Percentiles rank a stretch among this genome's conserved stretches.
Evolutionary conservation across 305 asterid genomes (phyloP).

Genomic region (Coffea humblotiana): DNA sequence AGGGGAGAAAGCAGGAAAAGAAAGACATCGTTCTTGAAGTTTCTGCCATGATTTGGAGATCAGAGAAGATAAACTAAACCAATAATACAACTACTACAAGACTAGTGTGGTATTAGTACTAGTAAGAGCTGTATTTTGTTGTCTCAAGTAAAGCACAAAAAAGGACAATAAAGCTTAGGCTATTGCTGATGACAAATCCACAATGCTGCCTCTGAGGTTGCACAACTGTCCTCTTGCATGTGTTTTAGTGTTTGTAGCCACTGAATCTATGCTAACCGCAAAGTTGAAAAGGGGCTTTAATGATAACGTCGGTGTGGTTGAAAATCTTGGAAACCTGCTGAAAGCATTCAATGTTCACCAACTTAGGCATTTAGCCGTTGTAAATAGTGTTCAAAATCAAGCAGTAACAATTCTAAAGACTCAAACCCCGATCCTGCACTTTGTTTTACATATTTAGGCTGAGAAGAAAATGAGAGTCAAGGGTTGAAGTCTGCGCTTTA

Average conservation of each 20-base stretch:
- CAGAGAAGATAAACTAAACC: not conserved
- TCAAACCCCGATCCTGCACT: not conserved
- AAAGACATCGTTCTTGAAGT: slow-evolving; percentile 40
- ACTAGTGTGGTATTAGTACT: not conserved
- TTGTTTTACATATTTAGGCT: not conserved
- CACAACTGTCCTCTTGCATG: slow-evolving; percentile 11
- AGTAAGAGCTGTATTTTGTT: not conserved
- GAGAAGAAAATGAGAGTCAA: not conserved
- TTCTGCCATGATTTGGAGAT: slow-evolving; percentile 20
- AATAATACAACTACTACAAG: not conserved
- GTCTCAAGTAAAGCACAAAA: not conserved
- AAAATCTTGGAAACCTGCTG: not conserved
- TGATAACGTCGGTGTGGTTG: slow-evolving; percentile 22
- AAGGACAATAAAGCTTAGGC: not conserved
- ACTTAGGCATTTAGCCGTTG: slow-evolving; percentile 20
- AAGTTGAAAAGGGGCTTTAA: not conserved
- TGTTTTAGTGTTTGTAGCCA: not conserved
- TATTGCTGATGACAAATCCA: not conserved
- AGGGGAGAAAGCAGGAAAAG: slow-evolving; percentile 28
- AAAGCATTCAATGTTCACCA: slow-evolving; percentile 8
- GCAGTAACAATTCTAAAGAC: not conserved
- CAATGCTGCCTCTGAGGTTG: not conserved
- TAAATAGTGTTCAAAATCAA: not conserved
- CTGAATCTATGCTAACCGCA: not conserved
- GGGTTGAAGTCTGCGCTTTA: not conserved